A percentile compares a stretch with the other conserved stretches of the same genome.
Evolutionary conservation across 2,329 filamentous ascomycete genomes (phyloP).

Genomic region (Fusarium buharicum): DNA sequence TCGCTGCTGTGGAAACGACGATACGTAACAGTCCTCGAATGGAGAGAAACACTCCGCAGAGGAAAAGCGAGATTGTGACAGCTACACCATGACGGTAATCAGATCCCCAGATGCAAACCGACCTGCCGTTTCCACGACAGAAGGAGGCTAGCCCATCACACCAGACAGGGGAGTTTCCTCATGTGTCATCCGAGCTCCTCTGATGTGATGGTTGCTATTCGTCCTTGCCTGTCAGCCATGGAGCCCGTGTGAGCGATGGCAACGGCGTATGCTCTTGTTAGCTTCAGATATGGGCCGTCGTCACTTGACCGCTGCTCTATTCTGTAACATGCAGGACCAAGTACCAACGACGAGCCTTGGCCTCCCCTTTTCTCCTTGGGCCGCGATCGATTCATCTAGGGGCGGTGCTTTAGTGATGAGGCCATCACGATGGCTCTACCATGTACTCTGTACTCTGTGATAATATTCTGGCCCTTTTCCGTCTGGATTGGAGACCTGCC

Average conservation of each 20-base stretch:
- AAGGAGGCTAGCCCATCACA: conserved; percentile 31
- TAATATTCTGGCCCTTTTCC: conserved; percentile 37
- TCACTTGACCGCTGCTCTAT: conserved; percentile 45
- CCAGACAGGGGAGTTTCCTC: conserved; percentile 37
- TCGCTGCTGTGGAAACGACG: conserved; percentile 36
- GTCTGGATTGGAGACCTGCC: conserved; percentile 34
- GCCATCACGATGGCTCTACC: conserved; percentile 39
- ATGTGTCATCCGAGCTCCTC: conserved; percentile 43
- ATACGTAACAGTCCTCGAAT: conserved; percentile 37
- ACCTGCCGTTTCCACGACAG: conserved; percentile 26
- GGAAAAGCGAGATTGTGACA: conserved; percentile 22
- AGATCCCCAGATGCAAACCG: conserved; percentile 39
- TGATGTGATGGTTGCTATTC: conserved; percentile 33
- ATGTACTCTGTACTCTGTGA: conserved; percentile 27
- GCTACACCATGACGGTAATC: conserved; percentile 29
- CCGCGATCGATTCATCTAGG: conserved; percentile 41
- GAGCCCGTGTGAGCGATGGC: conserved; percentile 36
- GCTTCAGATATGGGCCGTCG: conserved; percentile 37
- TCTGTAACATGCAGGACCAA: conserved; percentile 23
- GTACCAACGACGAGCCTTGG: conserved; percentile 19
- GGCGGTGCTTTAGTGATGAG: conserved; percentile 42
- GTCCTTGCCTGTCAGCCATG: conserved; percentile 35
- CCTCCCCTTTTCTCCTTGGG: conserved; percentile 27
- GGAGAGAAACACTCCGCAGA: conserved; percentile 25
- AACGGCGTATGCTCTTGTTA: conserved; percentile 34